These are phyloP conservation scores for Neurospora cerealis DNA, from an alignment of 495 filamentous ascomycete genomes.

Conservation along the genomic window DNA sequence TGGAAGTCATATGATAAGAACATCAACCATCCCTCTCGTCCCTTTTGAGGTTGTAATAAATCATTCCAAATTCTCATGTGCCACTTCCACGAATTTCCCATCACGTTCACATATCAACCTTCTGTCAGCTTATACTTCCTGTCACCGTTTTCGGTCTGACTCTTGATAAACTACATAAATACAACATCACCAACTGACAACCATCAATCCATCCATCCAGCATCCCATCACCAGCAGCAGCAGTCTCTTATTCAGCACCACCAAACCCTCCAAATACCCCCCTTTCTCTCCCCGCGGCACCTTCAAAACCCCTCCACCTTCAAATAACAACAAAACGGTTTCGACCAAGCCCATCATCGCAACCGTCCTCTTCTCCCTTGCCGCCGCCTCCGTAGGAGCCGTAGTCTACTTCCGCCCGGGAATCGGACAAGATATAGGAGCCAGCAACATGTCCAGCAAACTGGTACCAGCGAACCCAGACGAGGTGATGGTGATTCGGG, in stretches of 20 bases:
- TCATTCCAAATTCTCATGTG: not conserved
- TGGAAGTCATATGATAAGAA: not conserved
- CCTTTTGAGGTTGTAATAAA: not conserved
- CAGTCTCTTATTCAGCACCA: not conserved
- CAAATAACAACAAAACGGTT: not conserved
- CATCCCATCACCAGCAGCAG: not conserved
- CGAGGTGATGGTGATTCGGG: slow-evolving; percentile 77
- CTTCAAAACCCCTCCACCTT: not conserved
- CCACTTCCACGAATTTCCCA: not conserved
- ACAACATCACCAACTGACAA: not conserved
- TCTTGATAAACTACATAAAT: not conserved
- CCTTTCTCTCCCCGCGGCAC: not conserved
- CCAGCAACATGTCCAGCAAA: slow-evolving; percentile 31
- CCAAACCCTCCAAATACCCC: not conserved
- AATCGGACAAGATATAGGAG: not conserved
- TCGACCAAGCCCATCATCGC: not conserved
- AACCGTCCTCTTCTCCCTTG: not conserved
- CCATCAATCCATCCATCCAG: not conserved
- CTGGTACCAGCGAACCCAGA: slow-evolving; percentile 52
- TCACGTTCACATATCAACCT: not conserved
- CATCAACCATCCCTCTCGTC: not conserved
- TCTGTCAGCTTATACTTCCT: not conserved
- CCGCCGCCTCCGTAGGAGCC: not conserved
- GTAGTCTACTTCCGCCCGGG: not conserved
- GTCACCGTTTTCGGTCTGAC: not conserved